Conservation (phyloP, 2,329 filamentous ascomycete species). For the Paraphoma chrysanthemicola region DNA sequence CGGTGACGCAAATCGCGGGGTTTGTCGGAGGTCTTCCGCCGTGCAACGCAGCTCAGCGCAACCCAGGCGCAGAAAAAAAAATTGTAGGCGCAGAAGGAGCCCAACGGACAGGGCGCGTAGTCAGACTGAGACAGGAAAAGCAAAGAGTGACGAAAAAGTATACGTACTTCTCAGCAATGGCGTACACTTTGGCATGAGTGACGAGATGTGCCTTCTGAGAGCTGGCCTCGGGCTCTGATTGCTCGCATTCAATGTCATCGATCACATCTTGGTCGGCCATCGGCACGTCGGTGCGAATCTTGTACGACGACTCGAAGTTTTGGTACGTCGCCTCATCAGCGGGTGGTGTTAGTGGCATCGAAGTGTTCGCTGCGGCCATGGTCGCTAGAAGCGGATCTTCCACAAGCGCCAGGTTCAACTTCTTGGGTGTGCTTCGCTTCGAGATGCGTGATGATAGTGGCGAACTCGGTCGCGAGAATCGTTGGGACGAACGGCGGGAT, state of each 20-base stretch:
- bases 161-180: conserved; percentile 57
- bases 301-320: conserved; percentile 29
- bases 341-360: conserved; percentile 35
- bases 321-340: conserved; percentile 31
- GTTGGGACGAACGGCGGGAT: conserved; percentile 39
- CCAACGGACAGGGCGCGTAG: conserved; percentile 14
- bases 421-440: conserved; percentile 25
- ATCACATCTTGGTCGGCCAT: conserved; percentile 43
- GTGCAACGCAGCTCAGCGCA: conserved; percentile 22
- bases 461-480: conserved; percentile 31
- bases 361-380: conserved; percentile 29
- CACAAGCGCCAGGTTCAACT: conserved; percentile 40
- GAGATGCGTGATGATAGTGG: conserved; percentile 24
- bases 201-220: conserved; percentile 52
- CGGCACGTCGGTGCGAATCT: conserved; percentile 36
- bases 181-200: conserved; percentile 57
- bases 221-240: conserved; percentile 44
- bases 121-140: conserved; percentile 18
- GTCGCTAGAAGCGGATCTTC: conserved; percentile 50
- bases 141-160: conserved; percentile 14
- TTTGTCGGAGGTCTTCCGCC: conserved; percentile 33
- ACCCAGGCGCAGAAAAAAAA: conserved; percentile 22
- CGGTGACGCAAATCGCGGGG: conserved; percentile 41
- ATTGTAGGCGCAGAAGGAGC: conserved; percentile 12
- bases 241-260: conserved; percentile 36